phyloP scores from a whole-genome alignment of 345 rosid genomes.

The Sisymbrium altissimum region DNA sequence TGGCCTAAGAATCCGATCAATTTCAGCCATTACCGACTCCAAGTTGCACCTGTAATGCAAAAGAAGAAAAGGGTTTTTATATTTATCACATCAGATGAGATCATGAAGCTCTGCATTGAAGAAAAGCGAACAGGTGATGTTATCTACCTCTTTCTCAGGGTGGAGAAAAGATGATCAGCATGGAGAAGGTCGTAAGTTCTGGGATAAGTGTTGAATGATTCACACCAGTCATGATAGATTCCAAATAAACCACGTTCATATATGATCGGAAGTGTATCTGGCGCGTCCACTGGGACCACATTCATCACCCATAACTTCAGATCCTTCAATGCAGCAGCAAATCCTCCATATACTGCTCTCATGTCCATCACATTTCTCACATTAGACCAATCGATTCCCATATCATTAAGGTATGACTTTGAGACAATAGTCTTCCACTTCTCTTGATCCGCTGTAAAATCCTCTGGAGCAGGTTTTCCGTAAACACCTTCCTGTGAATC shows the following conservation, averaged over 20 bases:
- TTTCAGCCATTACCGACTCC: slow-evolving; percentile 63
- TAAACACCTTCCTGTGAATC: slow-evolving; percentile 57
- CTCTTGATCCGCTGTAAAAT: slow-evolving; percentile 56
- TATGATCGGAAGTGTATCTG: slow-evolving; percentile 81
- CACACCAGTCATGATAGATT: slow-evolving; percentile 90
- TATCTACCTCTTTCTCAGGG: slow-evolving; percentile 53
- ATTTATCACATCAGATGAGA: not conserved
- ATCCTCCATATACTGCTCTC: slow-evolving; percentile 94
- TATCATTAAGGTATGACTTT: slow-evolving; percentile 50
- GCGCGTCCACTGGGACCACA: slow-evolving; percentile 64
- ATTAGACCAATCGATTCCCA: slow-evolving; percentile 63
- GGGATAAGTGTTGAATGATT: slow-evolving; percentile 87
- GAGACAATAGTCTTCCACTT: slow-evolving; percentile 69
- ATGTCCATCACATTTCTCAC: slow-evolving; percentile 90
- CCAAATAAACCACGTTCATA: slow-evolving; percentile 94
- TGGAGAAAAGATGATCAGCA: slow-evolving; percentile 78
- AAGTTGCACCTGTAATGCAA: slow-evolving; percentile 57
- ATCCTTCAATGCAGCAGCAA: slow-evolving; percentile 78
- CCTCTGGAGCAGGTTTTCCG: slow-evolving; percentile 65
- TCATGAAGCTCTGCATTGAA: not conserved
- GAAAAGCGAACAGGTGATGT: not conserved
- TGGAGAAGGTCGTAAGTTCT: slow-evolving; percentile 86
- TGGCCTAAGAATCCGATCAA: slow-evolving; percentile 80
- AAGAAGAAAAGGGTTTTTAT: not conserved
- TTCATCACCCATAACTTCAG: slow-evolving; percentile 85